phyloP scores from a whole-genome alignment of 306 rosid species.

The Cucurbita moschata region DNA sequence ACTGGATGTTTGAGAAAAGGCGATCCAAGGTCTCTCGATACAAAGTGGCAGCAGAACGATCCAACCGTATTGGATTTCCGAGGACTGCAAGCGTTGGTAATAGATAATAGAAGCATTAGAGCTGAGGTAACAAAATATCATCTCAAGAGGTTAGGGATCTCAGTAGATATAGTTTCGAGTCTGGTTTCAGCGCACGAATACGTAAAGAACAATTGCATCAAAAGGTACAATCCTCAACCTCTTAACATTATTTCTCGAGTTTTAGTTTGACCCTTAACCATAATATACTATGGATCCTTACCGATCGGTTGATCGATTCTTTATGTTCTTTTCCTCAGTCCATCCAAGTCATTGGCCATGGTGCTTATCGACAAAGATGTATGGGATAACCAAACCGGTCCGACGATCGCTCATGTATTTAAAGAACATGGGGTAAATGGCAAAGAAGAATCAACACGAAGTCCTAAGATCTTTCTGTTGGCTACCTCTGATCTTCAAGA shows the following conservation, averaged over 20 bases:
- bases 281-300: slow-evolving; percentile 8
- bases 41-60: slow-evolving; percentile 37
- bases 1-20: slow-evolving; percentile 57
- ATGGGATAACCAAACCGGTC: slow-evolving; percentile 47
- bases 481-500: slow-evolving; percentile 26
- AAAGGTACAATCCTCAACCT: slow-evolving; percentile 25
- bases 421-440: slow-evolving; percentile 23
- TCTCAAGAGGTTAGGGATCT: slow-evolving; percentile 68
- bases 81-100: slow-evolving; percentile 55
- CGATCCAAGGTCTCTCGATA: slow-evolving; percentile 27
- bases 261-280: neutral
- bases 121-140: slow-evolving; percentile 74
- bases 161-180: slow-evolving; percentile 36
- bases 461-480: slow-evolving; percentile 61
- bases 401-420: slow-evolving; percentile 15
- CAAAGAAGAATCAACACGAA: slow-evolving; percentile 18
- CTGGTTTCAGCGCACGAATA: slow-evolving; percentile 36
- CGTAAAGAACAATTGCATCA: slow-evolving; percentile 28
- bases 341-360: slow-evolving; percentile 33
- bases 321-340: slow-evolving; percentile 20
- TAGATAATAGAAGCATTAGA: slow-evolving; percentile 50
- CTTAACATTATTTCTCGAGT: neutral
- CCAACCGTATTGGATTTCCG: slow-evolving; percentile 31
- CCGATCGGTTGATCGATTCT: slow-evolving; percentile 5
- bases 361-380: slow-evolving; percentile 65